Percentiles rank a stretch among this genome's conserved stretches.
Evolutionary conservation across 2,329 filamentous ascomycete genomes (phyloP).

Genomic region (Aschersonia sp.): DNA sequence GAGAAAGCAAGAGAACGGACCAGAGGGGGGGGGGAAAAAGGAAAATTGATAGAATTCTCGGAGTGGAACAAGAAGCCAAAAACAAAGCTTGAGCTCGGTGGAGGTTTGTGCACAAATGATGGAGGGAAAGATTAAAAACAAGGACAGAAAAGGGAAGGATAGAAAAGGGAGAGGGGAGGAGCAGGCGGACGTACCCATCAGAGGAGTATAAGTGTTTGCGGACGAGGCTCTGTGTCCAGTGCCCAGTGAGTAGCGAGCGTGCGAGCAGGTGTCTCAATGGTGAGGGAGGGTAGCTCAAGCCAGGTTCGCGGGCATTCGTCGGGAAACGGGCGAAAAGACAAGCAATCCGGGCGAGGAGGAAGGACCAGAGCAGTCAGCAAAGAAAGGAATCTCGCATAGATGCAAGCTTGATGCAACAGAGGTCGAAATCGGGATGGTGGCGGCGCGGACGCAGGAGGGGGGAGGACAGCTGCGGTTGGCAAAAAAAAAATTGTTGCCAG

Average conservation of each 20-base stretch:
- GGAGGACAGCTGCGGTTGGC: conserved; percentile 7
- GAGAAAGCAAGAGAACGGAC: neutral
- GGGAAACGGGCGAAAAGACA: conserved; percentile 8
- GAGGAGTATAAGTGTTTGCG: conserved; percentile 8
- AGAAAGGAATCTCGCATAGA: conserved; percentile 17
- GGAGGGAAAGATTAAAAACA: neutral
- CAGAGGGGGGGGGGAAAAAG: neutral
- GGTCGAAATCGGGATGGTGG: conserved; percentile 11
- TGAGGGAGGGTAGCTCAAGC: conserved; percentile 9
- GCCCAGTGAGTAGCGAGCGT: conserved; percentile 7
- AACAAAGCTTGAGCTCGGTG: neutral
- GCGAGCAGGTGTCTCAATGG: conserved; percentile 13
- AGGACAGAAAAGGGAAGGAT: neutral
- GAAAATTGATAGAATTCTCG: neutral
- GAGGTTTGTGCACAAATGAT: conserved; percentile 1
- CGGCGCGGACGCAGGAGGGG: conserved; percentile 5
- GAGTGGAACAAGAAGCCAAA: neutral
- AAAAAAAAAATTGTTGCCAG: conserved; percentile 5
- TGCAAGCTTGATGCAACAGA: conserved; percentile 16
- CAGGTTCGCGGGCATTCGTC: conserved; percentile 9
- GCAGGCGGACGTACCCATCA: conserved; percentile 8
- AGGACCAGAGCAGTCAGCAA: conserved; percentile 14
- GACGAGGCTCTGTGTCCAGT: conserved; percentile 9
- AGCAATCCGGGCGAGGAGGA: conserved; percentile 10
- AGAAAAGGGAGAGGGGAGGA: neutral